Evolutionary conservation across 441 rosid species (phyloP), one percentile per base, ranked within the genome.

Genomic region (Gossypium schwendimanii): DNA sequence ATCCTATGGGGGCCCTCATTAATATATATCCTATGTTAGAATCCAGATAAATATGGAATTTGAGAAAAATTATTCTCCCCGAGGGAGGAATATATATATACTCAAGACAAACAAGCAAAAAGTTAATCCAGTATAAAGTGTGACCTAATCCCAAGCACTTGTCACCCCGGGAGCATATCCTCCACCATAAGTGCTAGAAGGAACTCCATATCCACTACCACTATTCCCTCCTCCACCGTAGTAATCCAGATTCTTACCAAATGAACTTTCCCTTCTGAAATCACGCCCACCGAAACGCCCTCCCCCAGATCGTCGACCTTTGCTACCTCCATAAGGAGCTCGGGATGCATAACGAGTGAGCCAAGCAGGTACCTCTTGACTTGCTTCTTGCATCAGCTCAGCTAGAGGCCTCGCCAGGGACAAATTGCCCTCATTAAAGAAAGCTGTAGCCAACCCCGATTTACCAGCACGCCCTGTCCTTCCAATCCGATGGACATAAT

Each of bases 391-490:
- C 98, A 94, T 94, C 73, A 92, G 79, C 11, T 92, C 97, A 6
- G 90, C 65, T 41, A 92, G 80, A 1, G 88, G 52, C 84, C 81
- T 90, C 3, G 97, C 94, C 84, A 94, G 21, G 2, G 97, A 89
- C 44, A 78, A 33, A 78, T 87, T 92, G 80, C 84, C 81, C 57
- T 92, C 98, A 24, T 92, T 92, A 80, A 94, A 94, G 86, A 94
- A 94, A 77, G 98, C 97, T 59, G 98, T 94, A 2, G 97, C 98
- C 52, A 92, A 79, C 52, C 97, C 98, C 52, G 89, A 69, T 61
- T 92, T 92, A 47, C 97, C 97, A 18, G 98, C 98, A 70, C 98
- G 85, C 33, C 98, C 98, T 39, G 98, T 94, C 26, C 98, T 77
- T 73, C 97, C 98, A 58, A 90, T 93, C 14, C 96, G 90, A 76